Percentiles rank a stretch among this genome's conserved stretches.
Evolutionary conservation across 2,329 filamentous ascomycete species (phyloP).

Genomic region (Pseudopyrenochaeta lycopersici): DNA sequence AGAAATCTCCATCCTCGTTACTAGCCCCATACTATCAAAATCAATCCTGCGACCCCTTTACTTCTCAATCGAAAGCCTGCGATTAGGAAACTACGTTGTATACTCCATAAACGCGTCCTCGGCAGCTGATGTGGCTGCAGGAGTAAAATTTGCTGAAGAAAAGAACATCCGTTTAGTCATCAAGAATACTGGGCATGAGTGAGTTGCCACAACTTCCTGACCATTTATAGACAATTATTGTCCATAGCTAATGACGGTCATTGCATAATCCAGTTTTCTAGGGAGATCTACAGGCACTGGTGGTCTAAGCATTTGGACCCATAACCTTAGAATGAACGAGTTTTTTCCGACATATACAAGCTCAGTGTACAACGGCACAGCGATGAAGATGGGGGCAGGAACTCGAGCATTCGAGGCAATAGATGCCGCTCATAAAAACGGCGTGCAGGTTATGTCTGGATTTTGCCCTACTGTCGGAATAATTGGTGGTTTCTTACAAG

Average conservation of each 20-base stretch:
- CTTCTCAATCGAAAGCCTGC: conserved; percentile 38
- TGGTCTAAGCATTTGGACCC: conserved; percentile 41
- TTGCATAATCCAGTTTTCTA: background rate
- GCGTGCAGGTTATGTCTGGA: conserved; percentile 36
- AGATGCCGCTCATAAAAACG: conserved; percentile 24
- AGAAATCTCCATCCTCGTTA: too few relatives aligned
- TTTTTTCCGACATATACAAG: conserved; percentile 28
- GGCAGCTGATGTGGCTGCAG: conserved; percentile 7
- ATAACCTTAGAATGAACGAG: conserved; percentile 33
- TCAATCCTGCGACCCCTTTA: conserved; percentile 42
- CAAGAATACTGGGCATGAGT: conserved; percentile 21
- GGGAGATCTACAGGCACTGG: conserved; percentile 37
- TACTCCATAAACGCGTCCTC: conserved; percentile 41
- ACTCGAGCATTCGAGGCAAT: conserved; percentile 36
- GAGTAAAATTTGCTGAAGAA: conserved; percentile 10
- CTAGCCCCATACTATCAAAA: conserved; percentile 43
- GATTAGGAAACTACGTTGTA: conserved; percentile 1
- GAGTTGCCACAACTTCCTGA: background rate
- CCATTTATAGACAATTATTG: too few relatives aligned
- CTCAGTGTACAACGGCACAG: conserved; percentile 33
- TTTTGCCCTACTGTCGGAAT: conserved; percentile 45
- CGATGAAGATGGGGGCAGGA: conserved; percentile 39
- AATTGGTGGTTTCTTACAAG: conserved; percentile 43
- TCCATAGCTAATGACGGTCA: background rate
- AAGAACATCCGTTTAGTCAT: conserved; percentile 19